Conservation (phyloP, 148 eudicot species). For the Arctostaphylos glauca region DNA sequence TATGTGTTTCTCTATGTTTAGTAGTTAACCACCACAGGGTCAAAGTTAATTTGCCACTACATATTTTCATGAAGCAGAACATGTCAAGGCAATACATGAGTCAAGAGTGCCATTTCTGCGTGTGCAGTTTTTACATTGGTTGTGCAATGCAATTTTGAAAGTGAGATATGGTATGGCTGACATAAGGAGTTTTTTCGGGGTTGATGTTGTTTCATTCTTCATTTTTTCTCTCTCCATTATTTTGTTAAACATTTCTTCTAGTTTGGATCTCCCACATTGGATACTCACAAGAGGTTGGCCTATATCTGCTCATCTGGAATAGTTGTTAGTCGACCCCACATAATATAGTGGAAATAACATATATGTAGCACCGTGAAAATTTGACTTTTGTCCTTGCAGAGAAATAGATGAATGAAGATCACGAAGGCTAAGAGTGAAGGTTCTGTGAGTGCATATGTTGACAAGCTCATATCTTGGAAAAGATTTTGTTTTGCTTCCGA, state of each 20-base stretch:
- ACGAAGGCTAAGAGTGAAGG: neutral
- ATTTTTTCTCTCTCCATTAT: neutral
- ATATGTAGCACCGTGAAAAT: neutral
- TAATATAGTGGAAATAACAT: neutral
- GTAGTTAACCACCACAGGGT: neutral
- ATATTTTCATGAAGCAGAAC: neutral
- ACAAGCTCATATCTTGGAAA: neutral
- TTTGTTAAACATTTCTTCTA: neutral
- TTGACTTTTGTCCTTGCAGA: conserved; percentile 2
- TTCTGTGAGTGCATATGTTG: neutral
- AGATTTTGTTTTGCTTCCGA: too few relatives aligned
- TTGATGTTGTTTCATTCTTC: neutral
- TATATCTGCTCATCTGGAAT: neutral
- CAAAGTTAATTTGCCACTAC: neutral
- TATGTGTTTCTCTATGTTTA: neutral
- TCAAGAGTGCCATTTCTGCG: neutral
- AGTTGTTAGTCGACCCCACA: neutral
- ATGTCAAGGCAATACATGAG: neutral
- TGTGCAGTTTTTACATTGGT: neutral
- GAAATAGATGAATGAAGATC: neutral
- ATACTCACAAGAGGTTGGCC: neutral
- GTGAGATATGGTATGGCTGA: neutral
- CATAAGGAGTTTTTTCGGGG: neutral
- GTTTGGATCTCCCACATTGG: neutral
- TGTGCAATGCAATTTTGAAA: neutral